Percentiles rank a stretch among this genome's conserved stretches.
Conservation (phyloP, 2,329 filamentous ascomycete genomes). For the Neofusicoccum umdonicola region DNA sequence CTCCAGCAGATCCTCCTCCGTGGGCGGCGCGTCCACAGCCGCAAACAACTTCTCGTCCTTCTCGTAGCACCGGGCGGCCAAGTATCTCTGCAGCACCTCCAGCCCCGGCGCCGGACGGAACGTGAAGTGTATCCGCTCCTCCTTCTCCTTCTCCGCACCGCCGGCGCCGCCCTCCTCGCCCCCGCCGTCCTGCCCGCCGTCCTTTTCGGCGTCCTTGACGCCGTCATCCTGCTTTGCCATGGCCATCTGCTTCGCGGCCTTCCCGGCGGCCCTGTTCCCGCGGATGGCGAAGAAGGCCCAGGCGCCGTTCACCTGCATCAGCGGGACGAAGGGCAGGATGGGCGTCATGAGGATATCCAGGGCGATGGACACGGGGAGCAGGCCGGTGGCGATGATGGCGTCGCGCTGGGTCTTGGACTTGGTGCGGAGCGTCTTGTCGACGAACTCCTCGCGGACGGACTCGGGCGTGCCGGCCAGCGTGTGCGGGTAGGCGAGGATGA, state of each 20-base stretch:
- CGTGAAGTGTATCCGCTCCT: constrained; percentile 33
- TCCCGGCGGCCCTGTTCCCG: constrained; percentile 39
- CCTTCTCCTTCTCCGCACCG: constrained; percentile 16
- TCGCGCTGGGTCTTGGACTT: constrained; percentile 43
- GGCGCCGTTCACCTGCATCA: constrained; percentile 35
- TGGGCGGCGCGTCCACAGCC: constrained; percentile 26
- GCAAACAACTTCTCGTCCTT: constrained; percentile 35
- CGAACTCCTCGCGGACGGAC: constrained; percentile 41
- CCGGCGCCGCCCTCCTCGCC: constrained; percentile 3
- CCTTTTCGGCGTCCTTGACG: constrained; percentile 4
- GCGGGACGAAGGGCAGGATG: constrained; percentile 38
- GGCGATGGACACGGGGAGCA: constrained; percentile 35
- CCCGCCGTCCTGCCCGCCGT: constrained; percentile 21
- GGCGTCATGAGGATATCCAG: constrained; percentile 34
- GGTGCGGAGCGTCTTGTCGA: constrained; percentile 41
- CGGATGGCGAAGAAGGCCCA: constrained; percentile 45
- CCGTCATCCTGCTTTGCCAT: constrained; percentile 16
- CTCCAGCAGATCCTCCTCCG: constrained; percentile 40
- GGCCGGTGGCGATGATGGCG: constrained; percentile 42
- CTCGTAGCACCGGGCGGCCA: constrained; percentile 40
- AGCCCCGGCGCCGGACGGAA: constrained; percentile 38
- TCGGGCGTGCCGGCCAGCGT: constrained; percentile 26
- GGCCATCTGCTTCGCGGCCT: constrained; percentile 38
- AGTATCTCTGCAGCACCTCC: constrained; percentile 38
- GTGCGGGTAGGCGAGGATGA: constrained; percentile 42